Evolutionary conservation across 2,329 filamentous ascomycete genomes (phyloP), one percentile per base, ranked within the genome.

Genomic region (Ceratocystis albifundus): DNA sequence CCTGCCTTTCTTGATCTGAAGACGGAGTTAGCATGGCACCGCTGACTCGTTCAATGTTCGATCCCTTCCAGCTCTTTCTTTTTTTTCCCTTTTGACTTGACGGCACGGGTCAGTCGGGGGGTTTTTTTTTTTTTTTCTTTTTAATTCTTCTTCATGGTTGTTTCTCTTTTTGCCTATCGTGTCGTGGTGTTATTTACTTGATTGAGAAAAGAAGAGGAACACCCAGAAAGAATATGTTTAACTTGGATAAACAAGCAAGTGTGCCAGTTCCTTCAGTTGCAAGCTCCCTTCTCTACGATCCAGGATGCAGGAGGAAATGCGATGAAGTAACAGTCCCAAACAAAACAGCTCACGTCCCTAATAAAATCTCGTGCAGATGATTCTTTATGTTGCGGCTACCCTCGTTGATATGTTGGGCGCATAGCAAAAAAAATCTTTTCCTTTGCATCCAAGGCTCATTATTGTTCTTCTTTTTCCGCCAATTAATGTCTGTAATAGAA

Each of bases 201-300:
- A 36, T 32, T 36, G 17, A 59, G 55, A 59, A 59, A 59, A 59
- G 55, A 59, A 59, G 15, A 32, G 32, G 55, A 59, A 59, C 55
- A 36, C 17, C 15, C 25, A 10, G 28, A 59, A 30, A 30, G 22
- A 59, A 30, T 17, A n/a, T n/a, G 32, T 41, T 41, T 53, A 53
- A 53, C 25, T 53, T 53, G 48, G 48, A 25, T 17, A 25, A 53
- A 41, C 36, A 15, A 10, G 12, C 4, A 12, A 12, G 36, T 41
- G 36, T 41, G 10, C 36, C 36, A 41, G 20, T 53, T 25, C 48
- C 48, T 53, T 53, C 48, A 53, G 4, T 25, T 41, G 36, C 36
- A 41, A 41, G 36, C 36, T 41, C 36, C 36, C 36, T 41, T 41
- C 36, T 41, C 10, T 3, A 41, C 36, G 36, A 41, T 41, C 36